Base-by-base conservation (phyloP, 2,329 filamentous ascomycete genomes). In the Fusarium burgessii region DNA sequence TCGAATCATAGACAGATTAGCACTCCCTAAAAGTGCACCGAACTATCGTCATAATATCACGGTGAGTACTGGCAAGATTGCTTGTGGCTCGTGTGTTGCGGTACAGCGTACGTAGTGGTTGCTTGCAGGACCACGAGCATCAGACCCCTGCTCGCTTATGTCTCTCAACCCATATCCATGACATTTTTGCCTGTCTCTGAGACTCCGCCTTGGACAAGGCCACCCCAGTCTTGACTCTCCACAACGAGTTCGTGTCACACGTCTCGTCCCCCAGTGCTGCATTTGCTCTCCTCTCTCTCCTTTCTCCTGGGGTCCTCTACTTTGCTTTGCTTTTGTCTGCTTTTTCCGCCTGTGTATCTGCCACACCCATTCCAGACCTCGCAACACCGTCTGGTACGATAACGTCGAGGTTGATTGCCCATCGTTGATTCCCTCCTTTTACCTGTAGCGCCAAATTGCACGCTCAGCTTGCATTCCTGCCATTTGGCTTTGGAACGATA, bases 341-440 rank as follows among this genome's bases (percentile, higher is more conserved):
- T 62, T 67, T 69, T 65, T 38, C 43, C 58, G 66, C 67, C 66
- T 67, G 70, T 73, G 72, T 64, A 74, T 72, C 72, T 68, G 68
- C 69, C 57, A 56, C 61, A 64, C 62, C 68, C 74, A 78, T 76
- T 78, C 77, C 72, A 78, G 77, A 73, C 64, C 69, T 77, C 76
- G 70, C 75, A 76, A 69, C 50, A 74, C 68, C 77, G 77, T 78
- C 77, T 78, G 77, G 77, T 66, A 78, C 77, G 77, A 79, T 68
- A 77, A 72, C 73, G 68, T 72, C 66, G 76, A 72, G 71, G 72
- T 43, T 74, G 65, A 62, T 59, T 66, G 59, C 58, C 66, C 62
- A 65, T 71, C 66, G 66, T 70, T 72, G 63, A 57, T 66, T 59
- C 69, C 54, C 59, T 74, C 66, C 62, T 68, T 70, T 66, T 67